Evolutionary conservation across 805 yeast genomes (phyloP), one percentile per base, ranked within the genome.

Genomic region (Clavispora vitiphila): DNA sequence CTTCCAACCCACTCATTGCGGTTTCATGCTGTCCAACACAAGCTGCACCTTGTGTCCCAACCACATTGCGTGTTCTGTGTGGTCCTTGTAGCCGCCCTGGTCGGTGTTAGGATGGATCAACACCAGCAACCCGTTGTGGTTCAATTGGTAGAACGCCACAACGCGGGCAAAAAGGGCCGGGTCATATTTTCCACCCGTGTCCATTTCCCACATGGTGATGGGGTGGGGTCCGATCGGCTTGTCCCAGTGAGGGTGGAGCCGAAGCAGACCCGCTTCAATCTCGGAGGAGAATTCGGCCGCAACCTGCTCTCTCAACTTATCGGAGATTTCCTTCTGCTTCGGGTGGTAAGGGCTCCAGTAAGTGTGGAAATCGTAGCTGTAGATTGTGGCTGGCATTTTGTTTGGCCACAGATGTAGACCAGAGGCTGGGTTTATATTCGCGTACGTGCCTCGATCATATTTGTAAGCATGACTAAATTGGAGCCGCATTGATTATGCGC

Each of bases 171-270:
- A 76, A 7, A 71, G 50, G 23, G 64, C 74, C 0, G 80, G 74
- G 25, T 52, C 47, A 34, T 40, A 38, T 18, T 37, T 43, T n/a
- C 48, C 50, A 8, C 61, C 69, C 24, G 64, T 59, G 56, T 78
- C 83, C 21, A 72, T 50, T 51, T 78, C 83, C 65, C 77, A 78
- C 83, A 78, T 78, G 29, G 66, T 71, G 23, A 71, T 59, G 0
- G 82, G 80, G 48, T 78, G 83, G 2, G 84, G 83, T 0, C 84
- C 84, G 22, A 78, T 53, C 20, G 78, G 73, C 34, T 58, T 56
- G 29, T 71, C 72, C 68, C 74, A 73, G 23, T 73, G 59, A 43
- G 67, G 67, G 56, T 67, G 65, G 4, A 76, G 65, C 41, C 77
- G 51, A 9, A 74, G 60, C 18, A 60, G 55, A 1, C 76, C 77